A percentile compares a stretch with the other conserved stretches of the same genome.
Evolutionary conservation across 352 stramenopile genomes (phyloP).

Genomic region (Halophytophthora polymorphica): DNA sequence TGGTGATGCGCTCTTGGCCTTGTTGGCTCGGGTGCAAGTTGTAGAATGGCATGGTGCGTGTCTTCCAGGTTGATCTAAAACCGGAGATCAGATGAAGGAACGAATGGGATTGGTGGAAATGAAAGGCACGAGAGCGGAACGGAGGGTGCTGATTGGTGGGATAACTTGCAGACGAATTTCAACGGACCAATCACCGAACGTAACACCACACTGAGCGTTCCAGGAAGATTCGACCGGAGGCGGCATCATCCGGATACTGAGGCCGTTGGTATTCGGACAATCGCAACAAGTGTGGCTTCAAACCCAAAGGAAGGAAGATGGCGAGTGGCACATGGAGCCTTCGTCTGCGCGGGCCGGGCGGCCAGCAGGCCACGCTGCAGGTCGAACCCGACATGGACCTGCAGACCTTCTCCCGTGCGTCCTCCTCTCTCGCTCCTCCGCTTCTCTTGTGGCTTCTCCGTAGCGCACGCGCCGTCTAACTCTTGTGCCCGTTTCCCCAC

Average conservation of each 20-base stretch:
- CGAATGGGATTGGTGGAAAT: too few relatives aligned
- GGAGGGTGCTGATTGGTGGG: too few relatives aligned
- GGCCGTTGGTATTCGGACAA: too few relatives aligned
- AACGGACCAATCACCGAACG: too few relatives aligned
- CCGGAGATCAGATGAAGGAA: too few relatives aligned
- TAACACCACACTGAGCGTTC: constrained; percentile 6
- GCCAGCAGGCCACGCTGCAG: constrained; percentile 51
- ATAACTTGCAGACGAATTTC: too few relatives aligned
- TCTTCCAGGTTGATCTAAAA: too few relatives aligned
- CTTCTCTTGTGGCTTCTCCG: neutral
- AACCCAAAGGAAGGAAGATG: neutral
- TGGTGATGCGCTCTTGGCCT: neutral
- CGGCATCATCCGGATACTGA: neutral
- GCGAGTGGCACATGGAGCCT: constrained; percentile 51
- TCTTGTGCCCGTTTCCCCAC: neutral
- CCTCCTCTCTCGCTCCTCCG: constrained; percentile 1
- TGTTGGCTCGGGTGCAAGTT: too few relatives aligned
- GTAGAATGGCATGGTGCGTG: too few relatives aligned
- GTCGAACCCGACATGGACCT: constrained; percentile 36
- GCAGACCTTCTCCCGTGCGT: constrained; percentile 52
- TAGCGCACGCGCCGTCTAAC: constrained; percentile 1
- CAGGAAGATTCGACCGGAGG: constrained; percentile 12
- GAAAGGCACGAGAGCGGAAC: too few relatives aligned
- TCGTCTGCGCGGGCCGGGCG: constrained; percentile 55
- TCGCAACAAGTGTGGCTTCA: neutral